Evolutionary conservation across 495 filamentous ascomycete genomes (phyloP), one percentile per base, ranked within the genome.

Genomic region (Cercophora newfieldiana): DNA sequence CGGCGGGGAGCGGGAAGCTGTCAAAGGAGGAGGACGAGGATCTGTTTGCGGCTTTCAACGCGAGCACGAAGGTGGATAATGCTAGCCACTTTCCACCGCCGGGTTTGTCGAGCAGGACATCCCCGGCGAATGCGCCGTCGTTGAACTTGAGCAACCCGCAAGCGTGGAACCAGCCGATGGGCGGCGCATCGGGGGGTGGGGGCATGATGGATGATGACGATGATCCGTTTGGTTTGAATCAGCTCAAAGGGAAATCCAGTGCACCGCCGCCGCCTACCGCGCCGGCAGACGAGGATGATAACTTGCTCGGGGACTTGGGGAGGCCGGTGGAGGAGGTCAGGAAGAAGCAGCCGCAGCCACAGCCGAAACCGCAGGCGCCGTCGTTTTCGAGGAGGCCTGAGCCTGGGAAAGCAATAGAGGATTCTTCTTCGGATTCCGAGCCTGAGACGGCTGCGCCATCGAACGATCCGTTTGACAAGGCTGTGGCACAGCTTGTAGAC

Each of bases 401-500:
- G 29, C 75, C 78, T 4, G 80, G 85, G 10, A 78, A 79, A 31
- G 71, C 77, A 12, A 81, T 79, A 30, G 81, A 84, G 60, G 72
- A 75, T 64, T 75, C 75, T 6, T 76, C 82, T 28, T 81, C 78
- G 16, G 80, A 80, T 63, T 77, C 80, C 1, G 78, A 79, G 33
- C 65, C 65, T 1, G 80, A 76, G 44, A 58, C 29, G 28, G 51
- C 76, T 68, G 31, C 71, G 14, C 66, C 64, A 30, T 70, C 66
- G 64, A 79, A 76, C 0, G 88, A 89, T 71, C 90, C 89, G 8
- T 87, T 88, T 54, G 93, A 97, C 73, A 86, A 84, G 59, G 92
- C 93, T 3, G 85, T 98, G 61, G 93, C 93, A 1, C 93, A 97
- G 72, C 77, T 99, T 21, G 89, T 98, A 10, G 94, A 98, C 69